Percentiles rank a stretch among this genome's conserved stretches.
phyloP scores from a whole-genome alignment of 305 asterid species.

The Stenogyne calaminthoides region DNA sequence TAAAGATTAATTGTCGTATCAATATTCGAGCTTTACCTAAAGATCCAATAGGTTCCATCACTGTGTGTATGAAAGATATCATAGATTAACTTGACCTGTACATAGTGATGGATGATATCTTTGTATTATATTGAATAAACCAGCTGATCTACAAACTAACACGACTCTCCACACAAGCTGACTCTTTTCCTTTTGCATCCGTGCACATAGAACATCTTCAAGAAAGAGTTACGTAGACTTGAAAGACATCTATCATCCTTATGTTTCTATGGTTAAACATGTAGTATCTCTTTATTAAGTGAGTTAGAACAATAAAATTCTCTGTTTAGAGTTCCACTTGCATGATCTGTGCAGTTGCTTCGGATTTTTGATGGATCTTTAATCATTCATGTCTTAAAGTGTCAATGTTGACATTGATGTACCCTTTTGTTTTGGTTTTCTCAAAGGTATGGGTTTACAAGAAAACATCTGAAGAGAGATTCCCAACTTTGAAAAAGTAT shows the following conservation, averaged over 20 bases:
- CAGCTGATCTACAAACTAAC: background rate
- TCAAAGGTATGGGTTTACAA: slow-evolving; percentile 95
- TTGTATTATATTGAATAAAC: background rate
- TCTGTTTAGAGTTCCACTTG: slow-evolving; percentile 13
- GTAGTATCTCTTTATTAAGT: background rate
- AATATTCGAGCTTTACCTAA: background rate
- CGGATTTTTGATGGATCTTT: slow-evolving; percentile 2
- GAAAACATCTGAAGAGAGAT: slow-evolving; percentile 89
- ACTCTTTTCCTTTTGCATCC: background rate
- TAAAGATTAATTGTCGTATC: background rate
- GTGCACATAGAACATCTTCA: background rate
- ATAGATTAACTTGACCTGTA: background rate
- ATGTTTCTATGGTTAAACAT: slow-evolving; percentile 5
- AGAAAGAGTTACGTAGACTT: slow-evolving; percentile 5
- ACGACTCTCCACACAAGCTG: background rate
- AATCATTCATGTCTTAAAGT: background rate
- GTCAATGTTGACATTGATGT: slow-evolving; percentile 14
- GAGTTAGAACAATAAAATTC: slow-evolving; percentile 1
- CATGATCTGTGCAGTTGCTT: slow-evolving; percentile 23
- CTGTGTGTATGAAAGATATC: background rate
- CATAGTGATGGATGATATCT: slow-evolving; percentile 3
- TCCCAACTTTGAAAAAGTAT: slow-evolving; percentile 89
- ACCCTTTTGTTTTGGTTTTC: slow-evolving; percentile 22
- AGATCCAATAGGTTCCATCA: background rate
- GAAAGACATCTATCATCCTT: background rate